These are phyloP conservation scores for Talaromyces albobiverticillius DNA, from an alignment of 2,329 filamentous ascomycete species.

Conservation along the genomic window DNA sequence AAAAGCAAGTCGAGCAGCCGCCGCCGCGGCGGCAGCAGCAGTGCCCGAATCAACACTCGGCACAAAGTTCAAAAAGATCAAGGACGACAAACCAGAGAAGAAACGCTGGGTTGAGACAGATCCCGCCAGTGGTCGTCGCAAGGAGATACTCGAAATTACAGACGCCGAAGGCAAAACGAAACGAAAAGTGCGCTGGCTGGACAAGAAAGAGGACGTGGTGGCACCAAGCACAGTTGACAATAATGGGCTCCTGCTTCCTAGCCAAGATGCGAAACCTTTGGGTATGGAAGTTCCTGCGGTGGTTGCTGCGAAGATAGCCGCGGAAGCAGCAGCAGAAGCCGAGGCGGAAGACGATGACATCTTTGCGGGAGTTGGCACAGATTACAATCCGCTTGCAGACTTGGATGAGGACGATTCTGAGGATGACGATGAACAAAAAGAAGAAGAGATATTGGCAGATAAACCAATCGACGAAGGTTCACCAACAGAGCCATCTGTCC, in stretches of 20 bases:
- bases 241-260: slow-evolving; percentile 36
- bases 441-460: slow-evolving; percentile 6
- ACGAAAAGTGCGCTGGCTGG: slow-evolving; percentile 57
- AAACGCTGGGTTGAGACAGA: slow-evolving; percentile 56
- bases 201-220: slow-evolving; percentile 26
- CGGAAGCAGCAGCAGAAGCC: slow-evolving; percentile 17
- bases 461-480: slow-evolving; percentile 7
- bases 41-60: slow-evolving; percentile 50
- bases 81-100: slow-evolving; percentile 45
- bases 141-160: slow-evolving; percentile 59
- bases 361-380: slow-evolving; percentile 58
- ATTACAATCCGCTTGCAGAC: slow-evolving; percentile 59
- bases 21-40: slow-evolving; percentile 34
- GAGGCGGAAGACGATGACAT: slow-evolving; percentile 59
- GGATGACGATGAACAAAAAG: slow-evolving; percentile 31
- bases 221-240: slow-evolving; percentile 13
- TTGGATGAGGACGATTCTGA: slow-evolving; percentile 47
- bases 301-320: slow-evolving; percentile 33
- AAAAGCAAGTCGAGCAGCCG: slow-evolving; percentile 50
- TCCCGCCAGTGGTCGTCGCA: slow-evolving; percentile 46
- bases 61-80: slow-evolving; percentile 54
- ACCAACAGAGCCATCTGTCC: slow-evolving; percentile 15
- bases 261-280: slow-evolving; percentile 47
- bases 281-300: slow-evolving; percentile 51
- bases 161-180: slow-evolving; percentile 61